phyloP scores from a whole-genome alignment of 805 yeast species.

The Kluyveromyces starmeri region DNA sequence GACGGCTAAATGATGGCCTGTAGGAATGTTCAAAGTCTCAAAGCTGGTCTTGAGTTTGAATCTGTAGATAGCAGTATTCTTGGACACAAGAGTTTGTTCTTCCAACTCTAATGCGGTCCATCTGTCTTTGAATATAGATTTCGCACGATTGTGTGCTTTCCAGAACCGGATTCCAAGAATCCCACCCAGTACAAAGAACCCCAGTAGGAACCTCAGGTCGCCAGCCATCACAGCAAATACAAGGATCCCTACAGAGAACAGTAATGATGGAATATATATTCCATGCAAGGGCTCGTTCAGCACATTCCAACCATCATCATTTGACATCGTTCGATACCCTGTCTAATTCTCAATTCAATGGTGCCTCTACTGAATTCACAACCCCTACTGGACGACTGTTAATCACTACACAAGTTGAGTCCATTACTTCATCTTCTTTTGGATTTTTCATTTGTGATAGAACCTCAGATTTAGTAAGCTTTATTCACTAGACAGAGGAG shows the following conservation, averaged over 20 bases:
- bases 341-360: too few species aligned
- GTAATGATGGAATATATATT: constrained; percentile 56
- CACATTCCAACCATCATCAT: constrained; percentile 39
- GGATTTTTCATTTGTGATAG: too few species aligned
- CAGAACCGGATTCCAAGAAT: constrained; percentile 31
- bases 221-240: constrained; percentile 40
- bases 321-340: constrained; percentile 8
- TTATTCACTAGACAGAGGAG: too few species aligned
- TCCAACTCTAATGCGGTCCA: constrained; percentile 62
- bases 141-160: constrained; percentile 32
- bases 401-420: too few species aligned
- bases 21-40: constrained; percentile 57
- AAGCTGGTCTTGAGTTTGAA: constrained; percentile 54
- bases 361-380: too few species aligned
- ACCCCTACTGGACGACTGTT: too few species aligned
- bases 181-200: constrained; percentile 31
- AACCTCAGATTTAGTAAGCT: too few species aligned
- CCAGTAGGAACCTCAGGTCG: constrained; percentile 25
- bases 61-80: constrained; percentile 63
- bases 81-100: constrained; percentile 66
- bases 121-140: constrained; percentile 39
- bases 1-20: constrained; percentile 70
- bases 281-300: constrained; percentile 69
- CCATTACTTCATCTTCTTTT: too few species aligned
- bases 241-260: constrained; percentile 51